Percentiles rank a stretch among this genome's conserved stretches.
phyloP scores from a whole-genome alignment of 202 grass and related monocot species.

The Elaeis oleifera region DNA sequence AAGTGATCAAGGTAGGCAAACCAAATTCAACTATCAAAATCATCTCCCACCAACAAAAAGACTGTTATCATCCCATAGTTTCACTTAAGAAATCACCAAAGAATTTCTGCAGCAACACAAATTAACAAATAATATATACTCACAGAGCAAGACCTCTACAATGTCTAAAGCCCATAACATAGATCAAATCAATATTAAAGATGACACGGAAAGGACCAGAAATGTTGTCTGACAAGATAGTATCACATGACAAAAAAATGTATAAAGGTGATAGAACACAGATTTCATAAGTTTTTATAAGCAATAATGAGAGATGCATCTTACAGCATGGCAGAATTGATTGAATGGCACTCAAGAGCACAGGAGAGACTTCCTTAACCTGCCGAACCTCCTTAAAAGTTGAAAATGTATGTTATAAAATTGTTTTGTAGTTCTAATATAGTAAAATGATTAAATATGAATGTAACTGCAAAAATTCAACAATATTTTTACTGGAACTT shows the following conservation, averaged over 20 bases:
- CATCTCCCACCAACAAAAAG: too few species aligned
- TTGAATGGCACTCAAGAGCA: slow-evolving; percentile 74
- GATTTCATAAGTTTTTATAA: slow-evolving; percentile 8
- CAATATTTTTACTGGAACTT: too few species aligned
- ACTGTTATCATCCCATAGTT: too few species aligned
- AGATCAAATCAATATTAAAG: too few species aligned
- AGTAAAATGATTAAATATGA: not conserved
- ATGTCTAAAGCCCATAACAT: too few species aligned
- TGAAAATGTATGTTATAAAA: slow-evolving; percentile 17
- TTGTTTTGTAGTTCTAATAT: slow-evolving; percentile 26
- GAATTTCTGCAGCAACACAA: too few species aligned
- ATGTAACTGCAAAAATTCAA: not conserved
- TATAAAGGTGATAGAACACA: not conserved
- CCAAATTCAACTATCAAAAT: too few species aligned
- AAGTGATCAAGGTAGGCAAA: too few species aligned
- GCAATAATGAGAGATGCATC: slow-evolving; percentile 16
- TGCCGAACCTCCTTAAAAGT: slow-evolving; percentile 74
- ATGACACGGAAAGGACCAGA: too few species aligned
- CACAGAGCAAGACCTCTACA: too few species aligned
- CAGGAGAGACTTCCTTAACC: slow-evolving; percentile 97
- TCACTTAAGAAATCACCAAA: too few species aligned
- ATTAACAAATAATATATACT: too few species aligned
- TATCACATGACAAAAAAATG: not conserved
- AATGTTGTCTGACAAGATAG: not conserved
- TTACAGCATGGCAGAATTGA: slow-evolving; percentile 95